Percentiles rank a stretch among this genome's conserved stretches.
These are phyloP conservation scores for Cyberlindnera xylosilytica DNA, from an alignment of 805 yeast genomes.

Conservation along the genomic window DNA sequence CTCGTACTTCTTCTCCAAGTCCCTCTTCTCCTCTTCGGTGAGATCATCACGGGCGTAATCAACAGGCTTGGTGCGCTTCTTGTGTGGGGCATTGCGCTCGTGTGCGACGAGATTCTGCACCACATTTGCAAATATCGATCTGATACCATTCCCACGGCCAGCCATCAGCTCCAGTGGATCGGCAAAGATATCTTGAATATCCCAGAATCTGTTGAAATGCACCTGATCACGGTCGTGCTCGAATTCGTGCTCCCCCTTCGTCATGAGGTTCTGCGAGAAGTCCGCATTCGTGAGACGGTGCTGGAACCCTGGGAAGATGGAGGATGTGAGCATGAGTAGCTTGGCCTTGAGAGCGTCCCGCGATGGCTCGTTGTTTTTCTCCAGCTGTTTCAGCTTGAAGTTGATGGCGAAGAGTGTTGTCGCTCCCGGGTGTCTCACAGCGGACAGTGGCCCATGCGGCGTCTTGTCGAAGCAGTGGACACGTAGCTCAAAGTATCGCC, in stretches of 20 bases:
- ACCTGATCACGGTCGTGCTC: background rate
- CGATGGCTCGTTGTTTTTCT: background rate
- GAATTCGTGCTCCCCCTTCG: slow-evolving; percentile 8
- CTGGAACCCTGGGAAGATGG: background rate
- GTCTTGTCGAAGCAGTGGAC: background rate
- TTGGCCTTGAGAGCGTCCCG: background rate
- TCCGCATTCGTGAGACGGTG: background rate
- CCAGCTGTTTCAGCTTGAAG: background rate
- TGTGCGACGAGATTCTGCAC: too few relatives aligned
- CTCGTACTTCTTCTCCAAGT: slow-evolving; percentile 14
- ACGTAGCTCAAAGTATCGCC: slow-evolving; percentile 22
- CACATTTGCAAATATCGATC: background rate
- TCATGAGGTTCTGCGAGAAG: slow-evolving; percentile 16
- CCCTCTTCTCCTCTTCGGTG: slow-evolving; percentile 8
- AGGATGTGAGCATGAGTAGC: background rate
- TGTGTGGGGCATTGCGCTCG: too few relatives aligned
- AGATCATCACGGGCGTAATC: slow-evolving; percentile 6
- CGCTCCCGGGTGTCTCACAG: slow-evolving; percentile 16
- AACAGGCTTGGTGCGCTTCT: too few relatives aligned
- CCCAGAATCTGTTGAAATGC: slow-evolving; percentile 18
- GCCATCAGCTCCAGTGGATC: too few relatives aligned
- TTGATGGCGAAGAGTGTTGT: slow-evolving; percentile 13
- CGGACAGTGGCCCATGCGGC: background rate
- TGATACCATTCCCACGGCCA: too few relatives aligned
- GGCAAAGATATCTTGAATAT: slow-evolving; percentile 17